Evolutionary conservation across 2,329 filamentous ascomycete species (phyloP), one percentile per base, ranked within the genome.

Genomic region (Fusarium pininemorale): DNA sequence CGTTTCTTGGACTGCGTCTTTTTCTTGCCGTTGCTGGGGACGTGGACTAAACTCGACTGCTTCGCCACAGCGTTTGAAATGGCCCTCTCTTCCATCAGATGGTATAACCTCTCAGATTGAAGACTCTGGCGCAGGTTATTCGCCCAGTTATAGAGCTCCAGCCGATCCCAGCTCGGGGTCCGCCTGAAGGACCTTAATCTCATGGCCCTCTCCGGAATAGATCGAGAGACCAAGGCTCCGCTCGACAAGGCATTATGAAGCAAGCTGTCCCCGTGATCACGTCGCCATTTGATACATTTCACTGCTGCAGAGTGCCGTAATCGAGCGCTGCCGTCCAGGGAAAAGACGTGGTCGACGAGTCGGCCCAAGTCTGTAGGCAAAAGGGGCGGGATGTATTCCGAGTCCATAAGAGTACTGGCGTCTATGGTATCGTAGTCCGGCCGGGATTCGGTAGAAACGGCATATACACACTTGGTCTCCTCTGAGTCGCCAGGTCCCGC

Each of bases 331-430:
- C 93, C 95, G 51, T 96, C 91, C 8, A 89, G 87, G 51, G 94
- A 92, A 76, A 98, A 95, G 1, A 98, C 84, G 24, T 90, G 89
- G 14, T 90, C 85, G n/a, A 97, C 89, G 3, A 98, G 85, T 14
- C 84, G 82, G 10, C 82, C 78, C 5, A 98, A 88, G 47, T 98
- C 95, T 14, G 94, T 96, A 1, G 89, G 83, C 7, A 93, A 83
- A 9, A 98, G 86, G 2, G 96, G 96, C 70, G 94, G 92, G 20
- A 96, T 86, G 79, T 98, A 98, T 77, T 96, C 93, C 2, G 95
- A 92, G 63, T 92, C 95, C 96, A 98, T 98, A 24, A 98, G 87
- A 1, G 97, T 86, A 78, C 94, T 98, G 24, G 95, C 96, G 80
- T 98, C 96, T 92, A 98, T 97, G 48, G 88, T 90, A 44, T 98